Evolutionary conservation across 164 flowering plant genomes (phyloP).

Genomic region (Aristolochia fimbriata): DNA sequence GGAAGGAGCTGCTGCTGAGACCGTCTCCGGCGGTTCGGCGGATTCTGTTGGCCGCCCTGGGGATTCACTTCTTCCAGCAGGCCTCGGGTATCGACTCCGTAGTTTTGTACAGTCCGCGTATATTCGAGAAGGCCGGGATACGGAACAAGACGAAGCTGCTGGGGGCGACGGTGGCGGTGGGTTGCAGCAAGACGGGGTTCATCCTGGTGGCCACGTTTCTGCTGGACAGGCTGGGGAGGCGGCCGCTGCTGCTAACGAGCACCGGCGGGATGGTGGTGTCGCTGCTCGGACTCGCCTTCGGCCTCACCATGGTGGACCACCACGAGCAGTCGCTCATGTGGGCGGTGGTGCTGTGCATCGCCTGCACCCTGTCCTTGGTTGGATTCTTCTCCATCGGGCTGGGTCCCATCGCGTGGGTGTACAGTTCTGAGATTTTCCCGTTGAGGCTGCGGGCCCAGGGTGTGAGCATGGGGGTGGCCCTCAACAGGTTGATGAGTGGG

Average conservation of each 20-base stretch:
- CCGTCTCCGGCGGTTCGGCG: conserved; percentile 25
- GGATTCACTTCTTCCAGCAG: conserved; percentile 31
- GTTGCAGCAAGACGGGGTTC: conserved; percentile 21
- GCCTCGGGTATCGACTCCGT: conserved; percentile 29
- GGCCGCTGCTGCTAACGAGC: conserved; percentile 24
- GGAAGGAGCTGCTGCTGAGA: conserved; percentile 26
- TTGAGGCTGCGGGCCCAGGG: conserved; percentile 32
- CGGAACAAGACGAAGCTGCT: conserved; percentile 5
- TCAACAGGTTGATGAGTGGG: conserved; percentile 23
- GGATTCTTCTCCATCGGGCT: conserved; percentile 25
- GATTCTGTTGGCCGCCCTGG: conserved; percentile 20
- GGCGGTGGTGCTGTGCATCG: conserved; percentile 21
- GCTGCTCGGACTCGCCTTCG: conserved; percentile 6
- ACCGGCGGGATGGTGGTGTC: conserved; percentile 25
- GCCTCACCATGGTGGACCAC: conserved; percentile 15
- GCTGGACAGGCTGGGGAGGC: conserved; percentile 24
- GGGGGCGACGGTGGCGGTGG: conserved; percentile 29
- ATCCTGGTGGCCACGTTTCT: conserved; percentile 25
- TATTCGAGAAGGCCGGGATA: conserved; percentile 26
- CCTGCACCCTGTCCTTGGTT: conserved; percentile 10
- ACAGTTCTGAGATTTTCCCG: conserved; percentile 39
- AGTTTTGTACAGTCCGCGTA: conserved; percentile 21
- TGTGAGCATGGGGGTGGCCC: conserved; percentile 19
- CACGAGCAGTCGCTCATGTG: conserved; percentile 9
- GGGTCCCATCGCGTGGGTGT: conserved; percentile 37